Evolutionary conservation across 2,329 filamentous ascomycete genomes (phyloP), one percentile per base, ranked within the genome.

Genomic region (Exophiala dermatitidis): DNA sequence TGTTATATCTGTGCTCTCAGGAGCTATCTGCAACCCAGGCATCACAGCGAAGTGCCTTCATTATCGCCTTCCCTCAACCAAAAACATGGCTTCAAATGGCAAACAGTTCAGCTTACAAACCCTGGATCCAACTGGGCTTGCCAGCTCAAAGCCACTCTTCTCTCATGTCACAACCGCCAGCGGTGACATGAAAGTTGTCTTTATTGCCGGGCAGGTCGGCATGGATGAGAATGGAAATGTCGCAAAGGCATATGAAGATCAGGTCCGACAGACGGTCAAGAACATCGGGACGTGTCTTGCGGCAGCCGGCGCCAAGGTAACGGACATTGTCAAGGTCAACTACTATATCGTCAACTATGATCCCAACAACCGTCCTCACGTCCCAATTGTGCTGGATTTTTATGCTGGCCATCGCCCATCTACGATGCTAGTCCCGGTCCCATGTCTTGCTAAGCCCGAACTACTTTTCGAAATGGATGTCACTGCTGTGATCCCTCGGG

Each of bases 401-500:
- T 60, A 74, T 2, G 60, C 58, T 1, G 60, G 63, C 2, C 73
- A 75, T 59, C 67, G 71, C 3, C 74, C 73, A 0, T 68, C 69
- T 10, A 70, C 70, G 8, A 75, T 72, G 0, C 61, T 76, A 3
- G 66, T 75, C 0, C 72, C 74, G 1, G 72, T 76, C 3, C 60
- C 66, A 0, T 57, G 66, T 33, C 66, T 77, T 2, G 73, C 73
- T 0, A 58, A 63, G 1, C 65, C 72, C 1, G 60, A 60, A 2
- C 72, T 67, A 64, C 62, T 72, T 2, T 71, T 76, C 56, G 72
- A 76, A 64, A 66, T 76, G 36, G 73, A 75, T 33, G 0, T 77
- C 75, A 0, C 82, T 77, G 80, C 75, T 80, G 56, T 82, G 81
- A 57, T 74, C 79, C 48, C 73, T 66, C 2, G 77, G 73, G 47